Conservation (phyloP, 2,329 filamentous ascomycete species). For the Parastagonospora nodorum region DNA sequence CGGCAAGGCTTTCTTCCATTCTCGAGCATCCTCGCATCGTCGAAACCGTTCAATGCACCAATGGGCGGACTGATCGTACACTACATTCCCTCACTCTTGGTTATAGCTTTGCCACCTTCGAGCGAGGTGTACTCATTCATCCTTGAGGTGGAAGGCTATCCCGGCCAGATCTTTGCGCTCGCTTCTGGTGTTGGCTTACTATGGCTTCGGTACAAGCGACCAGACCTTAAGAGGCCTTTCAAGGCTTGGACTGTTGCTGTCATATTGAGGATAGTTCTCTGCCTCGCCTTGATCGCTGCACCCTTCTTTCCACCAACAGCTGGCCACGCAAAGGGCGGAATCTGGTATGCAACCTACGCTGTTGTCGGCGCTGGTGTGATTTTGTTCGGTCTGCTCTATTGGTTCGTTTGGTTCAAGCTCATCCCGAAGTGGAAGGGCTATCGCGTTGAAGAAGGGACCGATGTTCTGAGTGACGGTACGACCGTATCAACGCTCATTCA, state of each 20-base stretch:
- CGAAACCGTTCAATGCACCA: constrained; percentile 69
- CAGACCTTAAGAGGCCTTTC: constrained; percentile 67
- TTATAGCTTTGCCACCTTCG: constrained; percentile 68
- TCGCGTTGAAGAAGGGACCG: constrained; percentile 64
- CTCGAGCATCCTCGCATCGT: constrained; percentile 64
- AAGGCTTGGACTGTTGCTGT: constrained; percentile 68
- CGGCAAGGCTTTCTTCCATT: constrained; percentile 73
- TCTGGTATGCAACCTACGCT: constrained; percentile 60
- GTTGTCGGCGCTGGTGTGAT: constrained; percentile 59
- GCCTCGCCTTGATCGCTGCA: constrained; percentile 61
- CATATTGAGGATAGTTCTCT: constrained; percentile 59
- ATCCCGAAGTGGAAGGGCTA: constrained; percentile 66
- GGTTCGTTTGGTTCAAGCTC: constrained; percentile 68
- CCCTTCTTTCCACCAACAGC: constrained; percentile 65
- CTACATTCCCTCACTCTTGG: constrained; percentile 69
- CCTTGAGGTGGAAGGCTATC: constrained; percentile 72
- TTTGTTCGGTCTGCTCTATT: constrained; percentile 65
- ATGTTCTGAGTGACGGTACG: constrained; percentile 69
- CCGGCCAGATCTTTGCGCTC: constrained; percentile 64
- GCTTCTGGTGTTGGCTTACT: constrained; percentile 64
- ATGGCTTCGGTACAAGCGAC: constrained; percentile 63
- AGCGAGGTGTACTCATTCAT: constrained; percentile 74
- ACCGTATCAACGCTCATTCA: constrained; percentile 63
- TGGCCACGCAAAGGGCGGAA: constrained; percentile 22
- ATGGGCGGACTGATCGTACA: constrained; percentile 71